Base-by-base conservation (phyloP, 2,329 filamentous ascomycete genomes). In the Arthrobotrys entomopaga region DNA sequence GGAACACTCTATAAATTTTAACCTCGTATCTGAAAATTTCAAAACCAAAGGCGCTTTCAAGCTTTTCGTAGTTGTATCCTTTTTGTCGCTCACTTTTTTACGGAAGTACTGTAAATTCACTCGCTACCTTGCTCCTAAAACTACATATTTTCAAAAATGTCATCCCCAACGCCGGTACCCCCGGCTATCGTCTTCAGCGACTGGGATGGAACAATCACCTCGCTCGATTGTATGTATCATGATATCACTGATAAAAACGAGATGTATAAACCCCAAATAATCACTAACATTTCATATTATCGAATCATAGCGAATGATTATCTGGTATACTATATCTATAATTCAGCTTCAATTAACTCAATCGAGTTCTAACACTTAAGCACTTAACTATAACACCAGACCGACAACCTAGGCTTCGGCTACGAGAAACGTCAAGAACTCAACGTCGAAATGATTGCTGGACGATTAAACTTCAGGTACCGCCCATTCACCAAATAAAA, bases 171-270 rank as follows among this genome's bases (percentile, higher is more conserved):
- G 61, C 77, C 52, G 46, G 76, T 79, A 69, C 77, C 80, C 67
- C 42, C 79, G 82, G 91, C 92, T 84, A 93, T 99, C 85, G 97
- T 99, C 87, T 98, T 98, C 85, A 97, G 93, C 78, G 95, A 99
- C 84, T 98, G 98, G 81, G 95, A 99, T 83, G 95, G 95, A 80
- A 98, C 70, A 11, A 74, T 74, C 22, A 74, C 70, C n/a, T 52
- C 70, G n/a, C 19, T 74, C 26, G 70, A 74, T 58, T 74, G 70
- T 74, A 74, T 48, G 63, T 73, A 56, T 13, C n/a, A n/a, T n/a
- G n/a, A n/a, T n/a, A n/a, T n/a, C 13, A 8, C 52, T 7, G 2
- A 11, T 7, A 26, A 8, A 38, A 24, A 26, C 10, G n/a, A 19
- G 16, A 26, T 38, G 7, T 26, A 43, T 42, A n/a, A 26, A 11